Conservation (phyloP, 495 filamentous ascomycete genomes). For the Monascus purpureus region DNA sequence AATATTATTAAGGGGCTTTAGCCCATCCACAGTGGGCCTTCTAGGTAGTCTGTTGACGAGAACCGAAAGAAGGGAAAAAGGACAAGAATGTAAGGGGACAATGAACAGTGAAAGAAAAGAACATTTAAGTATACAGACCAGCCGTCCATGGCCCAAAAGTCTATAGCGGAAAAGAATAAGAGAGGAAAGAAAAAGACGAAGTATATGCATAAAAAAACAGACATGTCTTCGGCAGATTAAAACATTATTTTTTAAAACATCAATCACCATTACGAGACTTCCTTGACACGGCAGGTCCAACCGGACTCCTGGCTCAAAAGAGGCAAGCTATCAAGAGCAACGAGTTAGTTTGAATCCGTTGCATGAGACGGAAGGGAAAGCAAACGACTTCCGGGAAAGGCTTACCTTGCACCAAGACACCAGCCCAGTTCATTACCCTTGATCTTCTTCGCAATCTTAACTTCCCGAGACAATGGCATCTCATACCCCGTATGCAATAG, state of each 20-base stretch:
- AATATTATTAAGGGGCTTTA: too few relatives aligned
- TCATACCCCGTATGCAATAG: constrained; percentile 93
- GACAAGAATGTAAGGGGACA: too few relatives aligned
- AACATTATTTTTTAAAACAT: constrained; percentile 1
- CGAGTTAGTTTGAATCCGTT: constrained; percentile 21
- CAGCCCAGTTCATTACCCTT: constrained; percentile 93
- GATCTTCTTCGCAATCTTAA: constrained; percentile 97
- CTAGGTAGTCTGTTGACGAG: too few relatives aligned
- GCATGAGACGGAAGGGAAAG: too few relatives aligned
- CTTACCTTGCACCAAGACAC: constrained; percentile 92
- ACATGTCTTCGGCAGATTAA: background rate
- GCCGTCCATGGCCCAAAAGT: too few relatives aligned
- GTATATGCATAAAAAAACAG: background rate
- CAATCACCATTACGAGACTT: constrained; percentile 33
- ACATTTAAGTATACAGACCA: too few relatives aligned
- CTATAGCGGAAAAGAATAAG: background rate
- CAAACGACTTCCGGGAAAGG: constrained; percentile 2
- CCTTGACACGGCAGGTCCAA: constrained; percentile 61
- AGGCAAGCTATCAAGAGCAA: constrained; percentile 43
- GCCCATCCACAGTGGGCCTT: too few relatives aligned
- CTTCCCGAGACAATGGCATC: constrained; percentile 90
- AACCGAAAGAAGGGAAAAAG: background rate
- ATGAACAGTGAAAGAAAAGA: too few relatives aligned
- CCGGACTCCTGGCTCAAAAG: constrained; percentile 58
- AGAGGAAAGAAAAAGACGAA: background rate